phyloP scores from a whole-genome alignment of 192 early-diverging fungal species.

The Gamsiella multidivaricata region DNA sequence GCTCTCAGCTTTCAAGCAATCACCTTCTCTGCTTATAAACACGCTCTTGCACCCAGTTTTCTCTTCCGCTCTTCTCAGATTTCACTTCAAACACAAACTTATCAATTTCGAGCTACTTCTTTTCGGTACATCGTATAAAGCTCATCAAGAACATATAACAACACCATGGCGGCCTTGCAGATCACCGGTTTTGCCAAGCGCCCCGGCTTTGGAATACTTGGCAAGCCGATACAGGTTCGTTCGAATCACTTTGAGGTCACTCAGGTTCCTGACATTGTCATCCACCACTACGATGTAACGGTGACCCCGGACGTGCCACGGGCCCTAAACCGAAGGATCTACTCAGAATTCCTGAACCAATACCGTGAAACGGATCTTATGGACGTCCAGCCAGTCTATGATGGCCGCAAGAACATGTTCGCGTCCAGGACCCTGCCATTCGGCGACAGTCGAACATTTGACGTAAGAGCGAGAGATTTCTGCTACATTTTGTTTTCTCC shows the following conservation, averaged over 20 bases:
- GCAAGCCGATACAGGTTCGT: conserved; percentile 56
- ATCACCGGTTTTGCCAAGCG: conserved; percentile 56
- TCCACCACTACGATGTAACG: conserved; percentile 89
- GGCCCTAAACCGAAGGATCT: conserved; percentile 76
- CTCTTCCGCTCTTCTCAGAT: no score
- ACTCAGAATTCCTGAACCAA: conserved; percentile 66
- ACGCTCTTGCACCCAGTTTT: no score
- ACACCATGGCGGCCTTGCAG: neutral
- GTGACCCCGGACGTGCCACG: conserved; percentile 82
- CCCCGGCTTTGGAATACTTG: conserved; percentile 57
- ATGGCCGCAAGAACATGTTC: conserved; percentile 85
- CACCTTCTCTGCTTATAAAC: no score
- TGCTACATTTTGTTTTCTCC: no score
- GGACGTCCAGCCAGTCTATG: conserved; percentile 77
- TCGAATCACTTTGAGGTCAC: conserved; percentile 83
- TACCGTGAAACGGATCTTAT: conserved; percentile 63
- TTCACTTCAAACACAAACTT: no score
- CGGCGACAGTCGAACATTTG: conserved; percentile 61
- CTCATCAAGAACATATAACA: no score
- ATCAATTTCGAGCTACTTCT: no score
- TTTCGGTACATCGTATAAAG: no score
- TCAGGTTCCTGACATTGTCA: conserved; percentile 65
- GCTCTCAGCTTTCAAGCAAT: no score
- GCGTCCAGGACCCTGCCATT: conserved; percentile 65
- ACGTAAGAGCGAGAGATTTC: conserved; percentile 46